phyloP scores from a whole-genome alignment of 129 eudicot genomes.

The Flaveria linearis region DNA sequence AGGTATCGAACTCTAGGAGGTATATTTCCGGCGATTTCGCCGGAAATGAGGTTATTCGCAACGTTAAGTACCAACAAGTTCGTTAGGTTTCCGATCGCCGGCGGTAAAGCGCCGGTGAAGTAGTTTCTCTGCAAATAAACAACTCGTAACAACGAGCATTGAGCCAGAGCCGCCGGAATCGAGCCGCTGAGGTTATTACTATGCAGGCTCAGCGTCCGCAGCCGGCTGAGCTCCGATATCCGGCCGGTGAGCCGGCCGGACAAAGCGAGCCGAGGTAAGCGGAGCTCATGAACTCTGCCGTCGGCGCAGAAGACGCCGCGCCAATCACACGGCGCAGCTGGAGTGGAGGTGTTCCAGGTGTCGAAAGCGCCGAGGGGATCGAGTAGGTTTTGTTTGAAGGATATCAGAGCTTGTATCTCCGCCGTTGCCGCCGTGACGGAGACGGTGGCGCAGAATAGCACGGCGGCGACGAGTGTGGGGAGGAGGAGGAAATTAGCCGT shows the following conservation, averaged over 20 bases:
- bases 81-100: constrained; percentile 46
- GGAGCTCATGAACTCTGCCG: constrained; percentile 55
- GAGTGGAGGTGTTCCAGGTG: constrained; percentile 62
- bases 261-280: constrained; percentile 61
- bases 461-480: constrained; percentile 22
- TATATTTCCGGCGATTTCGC: constrained; percentile 38
- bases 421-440: constrained; percentile 27
- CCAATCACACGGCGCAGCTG: constrained; percentile 85
- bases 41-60: constrained; percentile 54
- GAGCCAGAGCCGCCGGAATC: constrained; percentile 47
- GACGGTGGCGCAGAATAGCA: constrained; percentile 37
- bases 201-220: constrained; percentile 62
- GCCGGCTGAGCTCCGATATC: constrained; percentile 48
- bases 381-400: constrained; percentile 49
- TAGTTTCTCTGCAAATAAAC: constrained; percentile 59
- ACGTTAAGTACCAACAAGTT: constrained; percentile 53
- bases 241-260: constrained; percentile 49
- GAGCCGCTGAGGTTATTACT: constrained; percentile 53
- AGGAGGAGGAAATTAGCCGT: constrained; percentile 52
- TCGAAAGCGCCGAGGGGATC: constrained; percentile 72
- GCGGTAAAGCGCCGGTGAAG: constrained; percentile 59
- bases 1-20: constrained; percentile 46
- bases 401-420: constrained; percentile 49
- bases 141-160: constrained; percentile 60
- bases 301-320: constrained; percentile 53